A percentile compares a stretch with the other conserved stretches of the same genome.
phyloP scores from a whole-genome alignment of 352 stramenopile species.

The Pythium aphanidermatum region DNA sequence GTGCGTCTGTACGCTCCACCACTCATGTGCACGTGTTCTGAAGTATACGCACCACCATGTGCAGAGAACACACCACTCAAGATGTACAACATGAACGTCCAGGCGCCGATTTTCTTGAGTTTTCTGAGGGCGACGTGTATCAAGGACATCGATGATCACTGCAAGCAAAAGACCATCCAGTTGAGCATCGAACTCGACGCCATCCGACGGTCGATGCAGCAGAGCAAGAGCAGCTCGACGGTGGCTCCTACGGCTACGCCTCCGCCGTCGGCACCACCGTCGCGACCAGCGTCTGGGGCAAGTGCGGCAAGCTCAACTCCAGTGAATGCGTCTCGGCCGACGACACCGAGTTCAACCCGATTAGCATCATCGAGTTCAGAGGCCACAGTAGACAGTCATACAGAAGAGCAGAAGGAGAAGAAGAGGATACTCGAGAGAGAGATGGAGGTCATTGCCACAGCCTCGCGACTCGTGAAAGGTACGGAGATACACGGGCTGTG shows the following conservation, averaged over 20 bases:
- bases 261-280: background rate
- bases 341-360: background rate
- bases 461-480: slow-evolving; percentile 52
- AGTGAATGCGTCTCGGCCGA: background rate
- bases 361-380: background rate
- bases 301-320: background rate
- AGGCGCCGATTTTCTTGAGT: slow-evolving; percentile 58
- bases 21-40: background rate
- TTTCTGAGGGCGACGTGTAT: slow-evolving; percentile 62
- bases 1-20: slow-evolving; percentile 4
- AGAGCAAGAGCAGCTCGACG: slow-evolving; percentile 13
- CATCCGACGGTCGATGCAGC: slow-evolving; percentile 27
- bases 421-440: slow-evolving; percentile 39
- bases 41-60: background rate
- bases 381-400: slow-evolving; percentile 3
- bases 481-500: too few species aligned
- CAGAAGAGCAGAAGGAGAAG: slow-evolving; percentile 22
- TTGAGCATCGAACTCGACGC: slow-evolving; percentile 68
- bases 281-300: slow-evolving; percentile 11
- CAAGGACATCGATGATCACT: slow-evolving; percentile 63
- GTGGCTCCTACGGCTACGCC: slow-evolving; percentile 1
- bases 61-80: slow-evolving; percentile 46
- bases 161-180: slow-evolving; percentile 73
- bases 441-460: slow-evolving; percentile 39
- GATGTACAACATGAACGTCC: slow-evolving; percentile 78